Evolutionary conservation across 2,329 filamentous ascomycete genomes (phyloP).

Genomic region (Hypoxylon rubiginosum): DNA sequence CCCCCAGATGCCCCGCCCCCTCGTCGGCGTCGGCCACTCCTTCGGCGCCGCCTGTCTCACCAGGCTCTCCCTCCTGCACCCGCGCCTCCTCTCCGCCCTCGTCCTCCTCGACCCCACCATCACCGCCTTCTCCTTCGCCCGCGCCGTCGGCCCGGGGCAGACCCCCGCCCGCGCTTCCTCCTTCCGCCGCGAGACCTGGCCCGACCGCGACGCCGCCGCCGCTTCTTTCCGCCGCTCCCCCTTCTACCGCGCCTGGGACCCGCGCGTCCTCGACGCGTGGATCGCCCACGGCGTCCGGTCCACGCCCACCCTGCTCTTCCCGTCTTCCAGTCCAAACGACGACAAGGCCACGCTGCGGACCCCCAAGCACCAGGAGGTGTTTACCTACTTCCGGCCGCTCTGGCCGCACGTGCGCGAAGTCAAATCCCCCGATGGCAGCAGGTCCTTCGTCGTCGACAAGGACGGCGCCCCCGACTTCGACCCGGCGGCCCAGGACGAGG

Average conservation of each 20-base stretch:
- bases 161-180: constrained; percentile 72
- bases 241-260: constrained; percentile 88
- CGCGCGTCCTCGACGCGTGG: constrained; percentile 81
- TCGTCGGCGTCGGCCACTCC: constrained; percentile 89
- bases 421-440: constrained; percentile 50
- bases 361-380: constrained; percentile 89
- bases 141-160: constrained; percentile 54
- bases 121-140: constrained; percentile 61
- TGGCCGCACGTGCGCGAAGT: constrained; percentile 57
- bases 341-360: constrained; percentile 79
- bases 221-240: constrained; percentile 74
- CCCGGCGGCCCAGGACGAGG: constrained; percentile 53
- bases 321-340: constrained; percentile 55
- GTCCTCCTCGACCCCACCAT: constrained; percentile 90
- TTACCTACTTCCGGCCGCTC: constrained; percentile 78
- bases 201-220: constrained; percentile 77
- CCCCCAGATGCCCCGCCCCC: constrained; percentile 80
- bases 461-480: constrained; percentile 62
- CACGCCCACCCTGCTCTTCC: constrained; percentile 73
- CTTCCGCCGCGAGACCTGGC: constrained; percentile 84
- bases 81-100: constrained; percentile 81
- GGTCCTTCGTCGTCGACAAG: constrained; percentile 59
- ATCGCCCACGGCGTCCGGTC: constrained; percentile 80
- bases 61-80: constrained; percentile 81
- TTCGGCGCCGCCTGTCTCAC: constrained; percentile 84